A percentile compares a stretch with the other conserved stretches of the same genome.
phyloP scores from a whole-genome alignment of 345 rosid genomes.

The Pelargonium nanum region DNA sequence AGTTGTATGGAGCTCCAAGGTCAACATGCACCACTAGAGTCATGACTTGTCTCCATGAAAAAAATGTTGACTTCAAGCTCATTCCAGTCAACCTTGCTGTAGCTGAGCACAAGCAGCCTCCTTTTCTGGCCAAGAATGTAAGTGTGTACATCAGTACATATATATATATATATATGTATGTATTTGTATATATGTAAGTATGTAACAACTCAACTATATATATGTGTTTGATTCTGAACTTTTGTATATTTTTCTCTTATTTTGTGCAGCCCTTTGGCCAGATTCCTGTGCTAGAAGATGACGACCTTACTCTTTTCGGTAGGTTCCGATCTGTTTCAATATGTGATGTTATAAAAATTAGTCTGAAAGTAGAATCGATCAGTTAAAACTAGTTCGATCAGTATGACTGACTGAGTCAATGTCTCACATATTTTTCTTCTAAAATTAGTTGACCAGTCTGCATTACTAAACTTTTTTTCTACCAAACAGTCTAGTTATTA shows the following conservation, averaged over 20 bases:
- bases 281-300: slow-evolving; percentile 79
- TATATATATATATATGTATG: not conserved
- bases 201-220: not conserved
- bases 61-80: slow-evolving; percentile 57
- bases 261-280: slow-evolving; percentile 81
- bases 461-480: no score
- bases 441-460: no score
- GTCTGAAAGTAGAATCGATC: not conserved
- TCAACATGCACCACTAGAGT: slow-evolving; percentile 64
- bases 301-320: slow-evolving; percentile 69
- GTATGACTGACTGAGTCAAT: no score
- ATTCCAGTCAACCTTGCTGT: slow-evolving; percentile 52
- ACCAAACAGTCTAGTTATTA: no score
- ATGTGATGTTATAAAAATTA: no score
- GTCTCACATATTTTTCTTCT: no score
- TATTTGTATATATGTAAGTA: not conserved
- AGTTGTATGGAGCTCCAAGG: slow-evolving; percentile 57
- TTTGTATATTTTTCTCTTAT: not conserved
- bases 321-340: not conserved
- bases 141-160: not conserved
- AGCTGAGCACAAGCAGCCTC: slow-evolving; percentile 53
- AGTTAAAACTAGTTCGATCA: not conserved
- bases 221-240: not conserved
- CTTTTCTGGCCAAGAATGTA: slow-evolving; percentile 59
- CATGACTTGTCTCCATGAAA: slow-evolving; percentile 58